Evolutionary conservation across 805 yeast species (phyloP), one percentile per base, ranked within the genome.

Genomic region (Metschnikowia reukaufii): DNA sequence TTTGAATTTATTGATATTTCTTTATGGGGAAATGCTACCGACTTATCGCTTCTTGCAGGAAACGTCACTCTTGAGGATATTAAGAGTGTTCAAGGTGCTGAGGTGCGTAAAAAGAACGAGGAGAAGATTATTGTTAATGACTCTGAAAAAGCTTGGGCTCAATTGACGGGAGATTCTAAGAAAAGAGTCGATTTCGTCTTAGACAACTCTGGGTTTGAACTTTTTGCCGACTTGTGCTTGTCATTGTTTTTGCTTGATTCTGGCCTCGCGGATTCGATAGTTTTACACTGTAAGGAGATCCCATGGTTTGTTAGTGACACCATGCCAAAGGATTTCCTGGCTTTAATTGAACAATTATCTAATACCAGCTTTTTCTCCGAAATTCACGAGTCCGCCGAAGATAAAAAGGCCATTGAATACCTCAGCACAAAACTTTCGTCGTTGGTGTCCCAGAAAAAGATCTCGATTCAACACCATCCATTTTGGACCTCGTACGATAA

Each of bases 291-390:
- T 54, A 94, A 94, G 66, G 81, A 82, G 42, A 79, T 90, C 49
- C 97, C 98, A 29, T 94, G 98, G 95, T 92, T 94, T 84, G 98
- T 94, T 16, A 88, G 96, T 56, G 99, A 94, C 66, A 95, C 94
- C 7, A 82, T 90, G 82, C 79, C 88, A 23, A 83, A 82, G 59
- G 99, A 94, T 67, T 82, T 88, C 50, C 72, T 73, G 38, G 61
- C 75, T 25, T 71, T 88, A 43, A 53, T 88, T 15, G 56, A 66
- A 10, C 88, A 87, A 58, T 68, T 91, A 56, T 63, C 59, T 21
- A 78, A 84, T 56, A 56, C 71, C 5, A 39, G 60, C 5, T 73
- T 81, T 51, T 88, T 85, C 70, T 69, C 75, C 4, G 73, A 74
- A 9, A 58, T 65, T 33, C 59, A 61, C 45, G 27, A 45, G 15